Base-by-base conservation (phyloP, 352 stramenopile genomes). In the Globisporangium cylindrosporum region DNA sequence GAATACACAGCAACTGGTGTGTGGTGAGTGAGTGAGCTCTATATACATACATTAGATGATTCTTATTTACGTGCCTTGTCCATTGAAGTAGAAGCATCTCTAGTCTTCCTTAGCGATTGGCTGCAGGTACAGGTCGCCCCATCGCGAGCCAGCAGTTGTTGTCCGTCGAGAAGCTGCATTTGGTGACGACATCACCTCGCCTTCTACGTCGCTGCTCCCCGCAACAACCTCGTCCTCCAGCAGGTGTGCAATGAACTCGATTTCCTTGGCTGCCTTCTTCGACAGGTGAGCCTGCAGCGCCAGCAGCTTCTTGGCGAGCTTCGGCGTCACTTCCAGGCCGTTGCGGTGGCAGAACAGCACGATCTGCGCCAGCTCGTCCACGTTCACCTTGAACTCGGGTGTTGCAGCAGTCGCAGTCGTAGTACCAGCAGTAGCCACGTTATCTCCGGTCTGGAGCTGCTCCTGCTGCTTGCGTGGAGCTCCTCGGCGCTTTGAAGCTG, bases 301-400 rank as follows among this genome's bases (percentile, higher is more conserved):
- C 20, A 88, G 63, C 56, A 92, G 56, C 61, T 80, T 75, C 27
- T 66, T 71, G 14, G 70, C 74, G 6, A 86, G 62, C 27, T 72
- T 73, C n/a, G 61, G 68, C 20, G 71, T 78, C 43, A 91, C 68
- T 10, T 76, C 63, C 41, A 86, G 67, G 7, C 81, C 81, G 38
- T 89, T 69, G 51, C 73, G 81, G 64, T 91, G 83, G 65, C 78
- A 82, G 59, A 90, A 88, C 34, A 89, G 74, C 38, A 80, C 73
- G 18, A 91, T 72, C 24, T 72, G 68, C 36, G 73, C 80, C 27
- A 91, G 67, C 53, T 91, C 81, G 20, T 64, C 62, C 10, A 75
- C 76, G n/a, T 78, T 72, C 22, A 90, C 56, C 18, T 72, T 53
- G 29, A 62, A 55, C n/a, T 77, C 56, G 67, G 51, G 32, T 24